These are phyloP conservation scores for Erysiphe pulchra DNA, from an alignment of 2,329 filamentous ascomycete species.

Conservation along the genomic window DNA sequence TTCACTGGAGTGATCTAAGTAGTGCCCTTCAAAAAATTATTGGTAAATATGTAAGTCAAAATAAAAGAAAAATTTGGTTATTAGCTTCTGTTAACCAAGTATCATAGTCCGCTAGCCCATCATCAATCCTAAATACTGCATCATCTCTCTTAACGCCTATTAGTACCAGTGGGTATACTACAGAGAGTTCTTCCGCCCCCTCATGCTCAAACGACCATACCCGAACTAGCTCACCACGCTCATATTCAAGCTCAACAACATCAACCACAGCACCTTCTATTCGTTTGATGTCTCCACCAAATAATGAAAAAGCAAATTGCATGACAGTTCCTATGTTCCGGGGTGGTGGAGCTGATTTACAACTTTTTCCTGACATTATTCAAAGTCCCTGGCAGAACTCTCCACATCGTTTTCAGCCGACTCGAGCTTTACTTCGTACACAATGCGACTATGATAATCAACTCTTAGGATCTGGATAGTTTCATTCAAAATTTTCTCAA, in stretches of 20 bases:
- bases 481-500: too few species aligned
- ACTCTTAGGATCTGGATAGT: too few species aligned
- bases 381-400: too few species aligned
- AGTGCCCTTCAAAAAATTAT: constrained; percentile 93
- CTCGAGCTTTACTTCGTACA: too few species aligned
- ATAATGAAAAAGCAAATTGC: background rate
- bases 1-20: constrained; percentile 77
- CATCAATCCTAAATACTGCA: constrained; percentile 11
- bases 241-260: constrained; percentile 8
- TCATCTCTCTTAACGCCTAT: constrained; percentile 12
- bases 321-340: background rate
- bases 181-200: constrained; percentile 9
- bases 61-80: background rate
- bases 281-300: background rate
- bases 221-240: constrained; percentile 11
- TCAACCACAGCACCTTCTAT: background rate
- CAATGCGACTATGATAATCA: too few species aligned
- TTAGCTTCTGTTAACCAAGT: constrained; percentile 3
- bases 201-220: constrained; percentile 11
- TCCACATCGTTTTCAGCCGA: too few species aligned
- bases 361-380: too few species aligned
- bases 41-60: constrained; percentile 45
- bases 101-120: constrained; percentile 12
- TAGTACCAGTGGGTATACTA: constrained; percentile 12
- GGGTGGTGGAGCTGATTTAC: background rate